Percentiles rank a stretch among this genome's conserved stretches.
Evolutionary conservation across 306 rosid genomes (phyloP).

Genomic region (Herpetospermum pedunculosum): DNA sequence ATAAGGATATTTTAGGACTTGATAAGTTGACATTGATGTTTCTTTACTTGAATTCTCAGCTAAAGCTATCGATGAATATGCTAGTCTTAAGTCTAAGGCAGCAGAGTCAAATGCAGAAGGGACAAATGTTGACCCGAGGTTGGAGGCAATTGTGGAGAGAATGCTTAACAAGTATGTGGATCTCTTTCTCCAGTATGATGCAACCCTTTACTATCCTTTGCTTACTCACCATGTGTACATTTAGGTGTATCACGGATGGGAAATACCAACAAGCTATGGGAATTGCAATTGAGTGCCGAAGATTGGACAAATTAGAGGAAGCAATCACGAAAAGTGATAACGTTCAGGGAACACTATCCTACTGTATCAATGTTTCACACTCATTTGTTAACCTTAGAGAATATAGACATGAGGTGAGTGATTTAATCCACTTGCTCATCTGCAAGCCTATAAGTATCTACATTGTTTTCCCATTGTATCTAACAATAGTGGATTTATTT

Average conservation of each 20-base stretch:
- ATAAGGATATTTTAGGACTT: background rate
- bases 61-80: conserved; percentile 94
- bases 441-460: background rate
- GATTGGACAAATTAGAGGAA: conserved; percentile 97
- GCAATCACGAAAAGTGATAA: conserved; percentile 93
- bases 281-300: conserved; percentile 90
- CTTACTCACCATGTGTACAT: conserved; percentile 9
- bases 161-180: conserved; percentile 80
- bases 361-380: conserved; percentile 84
- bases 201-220: background rate
- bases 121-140: conserved; percentile 58
- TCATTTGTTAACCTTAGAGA: conserved; percentile 86
- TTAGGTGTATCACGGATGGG: conserved; percentile 86
- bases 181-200: background rate
- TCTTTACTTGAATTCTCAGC: conserved; percentile 47
- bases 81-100: conserved; percentile 70
- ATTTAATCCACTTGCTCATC: background rate
- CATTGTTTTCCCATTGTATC: background rate
- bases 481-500: background rate
- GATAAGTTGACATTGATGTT: background rate
- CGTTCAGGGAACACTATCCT: conserved; percentile 79
- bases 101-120: conserved; percentile 59
- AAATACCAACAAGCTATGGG: conserved; percentile 98
- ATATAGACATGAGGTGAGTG: conserved; percentile 77
- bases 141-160: conserved; percentile 96